Conservation (phyloP, 2,329 filamentous ascomycete genomes). For the Curvularia hawaiiensis region DNA sequence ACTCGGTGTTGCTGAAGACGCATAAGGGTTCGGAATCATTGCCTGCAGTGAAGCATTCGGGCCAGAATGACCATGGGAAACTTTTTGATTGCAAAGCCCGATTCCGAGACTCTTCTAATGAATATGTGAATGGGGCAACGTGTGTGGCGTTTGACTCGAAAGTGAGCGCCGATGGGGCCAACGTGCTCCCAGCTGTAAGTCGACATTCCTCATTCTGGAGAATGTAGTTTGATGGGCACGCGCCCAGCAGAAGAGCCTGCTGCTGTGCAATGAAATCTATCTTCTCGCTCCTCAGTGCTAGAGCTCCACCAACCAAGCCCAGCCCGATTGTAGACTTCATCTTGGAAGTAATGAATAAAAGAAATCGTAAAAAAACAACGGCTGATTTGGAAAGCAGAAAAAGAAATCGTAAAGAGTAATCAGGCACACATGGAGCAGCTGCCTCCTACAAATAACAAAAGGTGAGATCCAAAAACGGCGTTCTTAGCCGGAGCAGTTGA, state of each 20-base stretch:
- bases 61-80: constrained; percentile 44
- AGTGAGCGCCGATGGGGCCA: constrained; percentile 4
- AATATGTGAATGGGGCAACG: constrained; percentile 3
- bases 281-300: constrained; percentile 30
- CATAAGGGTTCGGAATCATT: constrained; percentile 35
- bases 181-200: constrained; percentile 13
- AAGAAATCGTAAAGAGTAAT: neutral
- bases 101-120: constrained; percentile 30
- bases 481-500: constrained; percentile 17
- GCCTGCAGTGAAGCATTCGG: constrained; percentile 39
- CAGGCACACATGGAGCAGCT: neutral
- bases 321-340: constrained; percentile 33
- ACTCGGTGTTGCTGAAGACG: constrained; percentile 37
- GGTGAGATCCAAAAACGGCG: neutral
- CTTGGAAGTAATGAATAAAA: neutral
- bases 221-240: constrained; percentile 33
- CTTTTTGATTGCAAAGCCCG: constrained; percentile 25
- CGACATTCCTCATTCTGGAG: constrained; percentile 35
- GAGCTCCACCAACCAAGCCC: constrained; percentile 28
- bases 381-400: neutral
- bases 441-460: neutral
- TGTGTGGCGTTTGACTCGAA: constrained; percentile 30
- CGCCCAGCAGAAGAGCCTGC: constrained; percentile 27
- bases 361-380: neutral
- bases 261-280: constrained; percentile 26